Base-by-base conservation (phyloP, 352 stramenopile species). In the Phytophthora pluvialis region DNA sequence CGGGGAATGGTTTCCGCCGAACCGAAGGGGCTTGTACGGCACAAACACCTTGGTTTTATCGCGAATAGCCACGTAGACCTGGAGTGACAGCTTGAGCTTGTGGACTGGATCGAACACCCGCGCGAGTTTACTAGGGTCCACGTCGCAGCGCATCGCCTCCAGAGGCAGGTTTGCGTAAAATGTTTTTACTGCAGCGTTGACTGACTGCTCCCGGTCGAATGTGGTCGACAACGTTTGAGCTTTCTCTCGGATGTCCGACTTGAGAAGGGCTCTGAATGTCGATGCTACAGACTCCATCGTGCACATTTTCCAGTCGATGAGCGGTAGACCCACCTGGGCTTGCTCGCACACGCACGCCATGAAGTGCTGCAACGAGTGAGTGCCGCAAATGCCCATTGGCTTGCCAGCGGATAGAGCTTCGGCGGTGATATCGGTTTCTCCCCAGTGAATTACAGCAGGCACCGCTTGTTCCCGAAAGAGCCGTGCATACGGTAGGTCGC, bases 351-450 rank as follows among this genome's bases (percentile, higher is more conserved):
- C 83, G 28, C 85, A 72, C 12, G 86, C 87, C 72, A 86, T 93
- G 64, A 97, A 96, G 28, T 77, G 80, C 54, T 98, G 91, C 63
- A 94, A 84, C 8, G 83, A 84, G 69, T 97, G 95, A 43, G 91
- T 94, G 2, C 90, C 90, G 47, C 86, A 93, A 32, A 97, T 75
- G 52, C 93, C 81, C 6, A 86, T 93, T 10, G 91, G 90, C 33
- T 96, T 88, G 3, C 88, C 88, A 40, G 82, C 75, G 8, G 84
- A 64, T 3, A 98, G 70, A 11, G 83, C 90, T 40, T 92, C 89
- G 9, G 87, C 85, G 6, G 80, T 82, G 21, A 91, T 97, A 35
- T 89, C 85, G 16, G 89, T 81, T 4, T 78, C 75, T 9, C 75
- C 75, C 57, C 75, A 78, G 75, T 97, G 90, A 47, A 96, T 80